Evolutionary conservation across 495 filamentous ascomycete species (phyloP).

Genomic region (Rusavskia elegans): DNA sequence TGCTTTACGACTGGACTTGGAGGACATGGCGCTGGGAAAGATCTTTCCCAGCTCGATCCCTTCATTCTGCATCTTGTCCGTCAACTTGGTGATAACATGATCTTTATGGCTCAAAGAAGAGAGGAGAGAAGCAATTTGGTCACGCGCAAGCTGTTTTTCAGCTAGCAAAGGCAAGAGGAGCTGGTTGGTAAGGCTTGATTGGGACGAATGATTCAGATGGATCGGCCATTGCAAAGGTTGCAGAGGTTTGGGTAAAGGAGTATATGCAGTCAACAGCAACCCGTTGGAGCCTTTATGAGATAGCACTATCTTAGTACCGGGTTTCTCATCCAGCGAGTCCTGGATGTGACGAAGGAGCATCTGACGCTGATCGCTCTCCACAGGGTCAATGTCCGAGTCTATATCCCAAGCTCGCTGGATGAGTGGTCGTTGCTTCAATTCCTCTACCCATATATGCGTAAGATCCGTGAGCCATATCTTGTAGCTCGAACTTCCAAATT

Average conservation of each 20-base stretch:
- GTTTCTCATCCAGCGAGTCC: constrained; percentile 35
- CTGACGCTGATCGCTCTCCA: constrained; percentile 57
- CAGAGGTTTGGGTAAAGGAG: constrained; percentile 50
- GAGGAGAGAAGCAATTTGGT: constrained; percentile 38
- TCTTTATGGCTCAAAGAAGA: constrained; percentile 60
- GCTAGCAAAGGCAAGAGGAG: constrained; percentile 56
- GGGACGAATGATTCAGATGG: constrained; percentile 35
- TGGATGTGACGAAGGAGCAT: constrained; percentile 60
- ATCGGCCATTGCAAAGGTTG: constrained; percentile 56
- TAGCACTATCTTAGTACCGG: constrained; percentile 20
- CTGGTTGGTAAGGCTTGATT: constrained; percentile 37
- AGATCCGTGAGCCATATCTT: constrained; percentile 69
- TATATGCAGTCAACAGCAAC: constrained; percentile 42
- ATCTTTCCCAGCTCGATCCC: constrained; percentile 51
- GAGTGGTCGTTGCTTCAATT: constrained; percentile 44
- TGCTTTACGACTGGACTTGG: constrained; percentile 20
- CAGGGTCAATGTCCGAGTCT: constrained; percentile 72
- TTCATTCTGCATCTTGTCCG: constrained; percentile 62
- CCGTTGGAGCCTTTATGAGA: constrained; percentile 13
- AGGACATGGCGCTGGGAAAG: constrained; percentile 46
- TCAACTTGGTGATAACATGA: constrained; percentile 52
- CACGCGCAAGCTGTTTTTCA: constrained; percentile 33
- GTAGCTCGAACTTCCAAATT: constrained; percentile 42
- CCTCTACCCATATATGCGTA: constrained; percentile 70
- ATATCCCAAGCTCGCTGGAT: constrained; percentile 45